phyloP scores from a whole-genome alignment of 2,329 filamentous ascomycete genomes.

The Colletotrichum melonis region DNA sequence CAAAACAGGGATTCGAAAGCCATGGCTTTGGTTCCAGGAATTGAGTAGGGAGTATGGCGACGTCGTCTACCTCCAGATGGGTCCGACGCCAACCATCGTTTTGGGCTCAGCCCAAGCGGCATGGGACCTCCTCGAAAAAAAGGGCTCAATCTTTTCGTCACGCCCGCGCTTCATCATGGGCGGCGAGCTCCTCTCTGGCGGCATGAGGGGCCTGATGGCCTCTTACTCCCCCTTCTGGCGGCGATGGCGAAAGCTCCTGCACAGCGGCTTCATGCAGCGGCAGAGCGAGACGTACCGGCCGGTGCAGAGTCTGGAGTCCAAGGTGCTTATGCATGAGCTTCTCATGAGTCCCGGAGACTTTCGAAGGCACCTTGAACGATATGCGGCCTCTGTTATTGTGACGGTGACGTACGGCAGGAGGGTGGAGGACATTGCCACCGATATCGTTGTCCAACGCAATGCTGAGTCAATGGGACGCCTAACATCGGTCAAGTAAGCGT shows the following conservation, averaged over 20 bases:
- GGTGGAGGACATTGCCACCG: conserved; percentile 47
- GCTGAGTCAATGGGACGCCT: conserved; percentile 55
- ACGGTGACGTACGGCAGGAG: conserved; percentile 54
- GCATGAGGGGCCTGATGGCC: conserved; percentile 55
- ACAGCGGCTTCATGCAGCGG: conserved; percentile 55
- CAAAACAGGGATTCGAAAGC: conserved; percentile 51
- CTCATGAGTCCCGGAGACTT: conserved; percentile 44
- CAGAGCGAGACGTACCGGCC: conserved; percentile 55
- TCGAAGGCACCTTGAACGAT: conserved; percentile 47
- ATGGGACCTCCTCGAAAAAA: conserved; percentile 56
- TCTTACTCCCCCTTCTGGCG: conserved; percentile 55
- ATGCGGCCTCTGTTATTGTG: conserved; percentile 55
- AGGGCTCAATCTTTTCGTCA: conserved; percentile 55
- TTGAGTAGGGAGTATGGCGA: conserved; percentile 52
- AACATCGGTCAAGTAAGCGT: conserved; percentile 50
- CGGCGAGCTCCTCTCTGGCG: conserved; percentile 53
- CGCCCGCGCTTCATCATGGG: conserved; percentile 59
- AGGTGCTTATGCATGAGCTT: conserved; percentile 53
- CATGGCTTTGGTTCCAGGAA: conserved; percentile 56
- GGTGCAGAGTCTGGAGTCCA: conserved; percentile 54
- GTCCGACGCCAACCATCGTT: conserved; percentile 54
- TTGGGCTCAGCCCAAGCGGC: conserved; percentile 55
- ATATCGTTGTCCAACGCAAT: conserved; percentile 51
- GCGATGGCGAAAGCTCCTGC: conserved; percentile 55
- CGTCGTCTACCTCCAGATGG: conserved; percentile 55